A percentile compares a stretch with the other conserved stretches of the same genome.
These are phyloP conservation scores for Populus hybrid DNA, from an alignment of 441 rosid genomes.

Conservation along the genomic window DNA sequence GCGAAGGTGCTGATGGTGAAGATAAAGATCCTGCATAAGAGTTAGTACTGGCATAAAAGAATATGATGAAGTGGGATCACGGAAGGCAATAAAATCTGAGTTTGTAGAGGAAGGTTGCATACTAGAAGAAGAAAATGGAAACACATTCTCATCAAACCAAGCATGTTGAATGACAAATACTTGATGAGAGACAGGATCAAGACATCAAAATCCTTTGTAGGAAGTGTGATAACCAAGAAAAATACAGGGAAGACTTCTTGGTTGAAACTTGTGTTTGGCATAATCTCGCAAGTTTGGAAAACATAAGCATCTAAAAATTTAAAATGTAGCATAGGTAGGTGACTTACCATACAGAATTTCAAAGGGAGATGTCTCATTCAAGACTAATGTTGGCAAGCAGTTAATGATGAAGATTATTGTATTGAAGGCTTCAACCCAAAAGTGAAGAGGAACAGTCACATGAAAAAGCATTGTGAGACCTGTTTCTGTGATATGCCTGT, in stretches of 20 bases:
- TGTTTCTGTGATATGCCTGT: no score
- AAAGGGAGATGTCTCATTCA: neutral
- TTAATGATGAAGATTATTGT: no score
- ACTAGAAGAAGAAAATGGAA: neutral
- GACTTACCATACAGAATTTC: neutral
- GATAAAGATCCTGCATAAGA: neutral
- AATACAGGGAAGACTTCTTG: neutral
- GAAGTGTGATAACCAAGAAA: neutral
- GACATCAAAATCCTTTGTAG: neutral
- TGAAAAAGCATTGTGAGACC: no score
- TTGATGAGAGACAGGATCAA: neutral
- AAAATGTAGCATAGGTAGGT: fast-evolving
- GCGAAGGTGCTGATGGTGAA: neutral
- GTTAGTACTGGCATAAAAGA: no score
- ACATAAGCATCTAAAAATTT: neutral
- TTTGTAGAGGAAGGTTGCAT: neutral
- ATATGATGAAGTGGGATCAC: neutral
- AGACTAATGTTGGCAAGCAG: neutral
- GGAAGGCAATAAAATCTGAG: neutral
- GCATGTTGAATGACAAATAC: neutral
- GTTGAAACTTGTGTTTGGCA: neutral
- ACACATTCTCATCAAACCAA: neutral
- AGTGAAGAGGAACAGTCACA: no score
- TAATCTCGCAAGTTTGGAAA: neutral
- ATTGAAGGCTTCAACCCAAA: no score